Conservation (phyloP, 2,329 filamentous ascomycete species). For the Nemania sp. region DNA sequence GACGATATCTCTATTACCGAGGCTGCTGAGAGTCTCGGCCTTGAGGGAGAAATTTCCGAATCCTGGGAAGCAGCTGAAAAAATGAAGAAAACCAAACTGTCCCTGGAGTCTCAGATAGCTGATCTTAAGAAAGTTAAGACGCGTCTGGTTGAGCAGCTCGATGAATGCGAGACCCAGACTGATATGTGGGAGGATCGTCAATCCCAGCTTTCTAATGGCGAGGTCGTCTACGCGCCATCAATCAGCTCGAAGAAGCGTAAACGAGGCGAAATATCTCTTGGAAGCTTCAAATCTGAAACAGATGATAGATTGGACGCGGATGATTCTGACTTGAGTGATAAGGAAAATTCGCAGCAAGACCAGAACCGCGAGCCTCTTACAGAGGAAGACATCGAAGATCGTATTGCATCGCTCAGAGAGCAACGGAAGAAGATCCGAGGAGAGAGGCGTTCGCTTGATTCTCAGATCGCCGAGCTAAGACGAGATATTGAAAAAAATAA, state of each 20-base stretch:
- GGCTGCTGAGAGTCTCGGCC: constrained; percentile 42
- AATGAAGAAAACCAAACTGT: constrained; percentile 24
- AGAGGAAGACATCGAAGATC: constrained; percentile 47
- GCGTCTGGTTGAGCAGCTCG: constrained; percentile 36
- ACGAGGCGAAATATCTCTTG: constrained; percentile 27
- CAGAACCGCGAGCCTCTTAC: constrained; percentile 44
- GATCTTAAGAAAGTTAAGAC: constrained; percentile 41
- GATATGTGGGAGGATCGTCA: constrained; percentile 34
- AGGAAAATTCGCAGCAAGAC: constrained; percentile 34
- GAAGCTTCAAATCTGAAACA: constrained; percentile 13
- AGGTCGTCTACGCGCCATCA: constrained; percentile 40
- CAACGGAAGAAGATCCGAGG: constrained; percentile 39
- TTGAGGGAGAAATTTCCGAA: constrained; percentile 43
- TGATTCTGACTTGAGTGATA: constrained; percentile 36
- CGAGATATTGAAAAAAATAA: constrained; percentile 44
- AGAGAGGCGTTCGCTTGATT: constrained; percentile 35
- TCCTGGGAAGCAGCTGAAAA: constrained; percentile 41
- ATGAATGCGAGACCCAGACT: constrained; percentile 49
- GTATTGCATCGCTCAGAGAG: constrained; percentile 40
- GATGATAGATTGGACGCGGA: constrained; percentile 37
- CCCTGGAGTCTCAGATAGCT: constrained; percentile 24
- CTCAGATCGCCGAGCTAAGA: constrained; percentile 41
- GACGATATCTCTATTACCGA: constrained; percentile 59
- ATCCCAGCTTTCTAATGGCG: constrained; percentile 45
- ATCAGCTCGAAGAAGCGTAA: constrained; percentile 49